phyloP scores from a whole-genome alignment of 306 rosid genomes.

The Benincasa hispida region DNA sequence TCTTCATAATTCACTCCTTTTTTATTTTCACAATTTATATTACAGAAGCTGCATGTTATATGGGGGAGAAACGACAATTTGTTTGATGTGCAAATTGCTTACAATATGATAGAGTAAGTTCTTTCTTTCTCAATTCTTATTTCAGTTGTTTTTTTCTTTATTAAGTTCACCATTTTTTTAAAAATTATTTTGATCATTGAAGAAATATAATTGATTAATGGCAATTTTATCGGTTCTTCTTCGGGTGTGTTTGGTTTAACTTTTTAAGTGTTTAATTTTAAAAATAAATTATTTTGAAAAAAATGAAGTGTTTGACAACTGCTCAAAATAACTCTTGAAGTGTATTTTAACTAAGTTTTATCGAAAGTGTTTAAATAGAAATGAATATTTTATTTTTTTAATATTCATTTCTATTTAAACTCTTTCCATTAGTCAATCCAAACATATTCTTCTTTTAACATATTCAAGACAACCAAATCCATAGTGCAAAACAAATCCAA shows the following conservation, averaged over 20 bases:
- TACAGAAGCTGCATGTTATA: not conserved
- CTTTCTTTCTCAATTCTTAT: not conserved
- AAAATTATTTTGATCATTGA: not conserved
- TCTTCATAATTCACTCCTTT: not conserved
- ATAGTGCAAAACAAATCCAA: not conserved
- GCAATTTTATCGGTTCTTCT: not conserved
- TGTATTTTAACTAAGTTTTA: too few relatives aligned
- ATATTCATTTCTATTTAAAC: too few relatives aligned
- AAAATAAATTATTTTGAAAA: too few relatives aligned
- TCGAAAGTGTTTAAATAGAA: too few relatives aligned
- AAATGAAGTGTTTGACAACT: too few relatives aligned
- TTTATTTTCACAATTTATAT: not conserved
- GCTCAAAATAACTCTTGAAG: too few relatives aligned
- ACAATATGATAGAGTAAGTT: not conserved
- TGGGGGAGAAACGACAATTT: not conserved
- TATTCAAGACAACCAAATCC: too few relatives aligned
- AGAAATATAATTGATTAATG: not conserved
- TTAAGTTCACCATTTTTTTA: not conserved
- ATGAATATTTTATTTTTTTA: too few relatives aligned
- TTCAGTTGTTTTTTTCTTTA: not conserved
- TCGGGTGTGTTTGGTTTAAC: too few relatives aligned
- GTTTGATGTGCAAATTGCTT: not conserved
- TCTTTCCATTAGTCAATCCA: too few relatives aligned
- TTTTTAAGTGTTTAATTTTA: too few relatives aligned
- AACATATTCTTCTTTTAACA: too few relatives aligned